Evolutionary conservation across 768 basidiomycete species (phyloP), one percentile per base, ranked within the genome.

Genomic region (Boletus vinaceobasis): DNA sequence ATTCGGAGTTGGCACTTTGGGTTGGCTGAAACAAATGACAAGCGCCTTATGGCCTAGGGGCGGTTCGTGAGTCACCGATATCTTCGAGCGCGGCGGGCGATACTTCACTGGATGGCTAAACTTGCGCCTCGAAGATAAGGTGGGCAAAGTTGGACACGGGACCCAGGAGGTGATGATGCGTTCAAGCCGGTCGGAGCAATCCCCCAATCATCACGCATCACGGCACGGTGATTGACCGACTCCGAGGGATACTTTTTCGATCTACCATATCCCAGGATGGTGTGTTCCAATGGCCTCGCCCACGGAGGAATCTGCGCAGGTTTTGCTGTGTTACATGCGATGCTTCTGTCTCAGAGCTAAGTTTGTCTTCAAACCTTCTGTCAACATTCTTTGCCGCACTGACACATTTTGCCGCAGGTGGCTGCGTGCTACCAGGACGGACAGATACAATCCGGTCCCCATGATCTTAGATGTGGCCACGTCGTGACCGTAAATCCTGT

Each of bases 391-490:
- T 48, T 19, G 19, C 53, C 60, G 13, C 42, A 36, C 13, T 37
- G 37, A 38, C 26, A 17, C 7, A 43, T 29, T 29, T 3, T 23
- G 21, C 37, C 17, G n/a, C 52, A 42, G 42, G 45, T 43, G 60
- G 38, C n/a, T 37, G 37, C 21, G 31, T 44, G 31, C 46, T 52
- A 45, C 29, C 36, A 17, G 35, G 26, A 32, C 58, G 11, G 36
- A 36, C 40, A 32, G 35, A 35, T 9, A 45, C 13, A 26, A 14
- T 50, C 33, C 26, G 0, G 38, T 32, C 26, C 13, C 46, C 50
- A 37, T 19, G 33, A 57, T 58, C 46, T 42, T 17, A 51, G 59
- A 57, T 49, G 43, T 29, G 33, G 19, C 40, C 33, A 43, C 38
- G 26, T 57, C 29, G 9, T 42, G 51, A 49, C 45, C 13, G 10